Evolutionary conservation across 495 filamentous ascomycete genomes (phyloP), one percentile per base, ranked within the genome.

Genomic region (Penicillium riverlandense): DNA sequence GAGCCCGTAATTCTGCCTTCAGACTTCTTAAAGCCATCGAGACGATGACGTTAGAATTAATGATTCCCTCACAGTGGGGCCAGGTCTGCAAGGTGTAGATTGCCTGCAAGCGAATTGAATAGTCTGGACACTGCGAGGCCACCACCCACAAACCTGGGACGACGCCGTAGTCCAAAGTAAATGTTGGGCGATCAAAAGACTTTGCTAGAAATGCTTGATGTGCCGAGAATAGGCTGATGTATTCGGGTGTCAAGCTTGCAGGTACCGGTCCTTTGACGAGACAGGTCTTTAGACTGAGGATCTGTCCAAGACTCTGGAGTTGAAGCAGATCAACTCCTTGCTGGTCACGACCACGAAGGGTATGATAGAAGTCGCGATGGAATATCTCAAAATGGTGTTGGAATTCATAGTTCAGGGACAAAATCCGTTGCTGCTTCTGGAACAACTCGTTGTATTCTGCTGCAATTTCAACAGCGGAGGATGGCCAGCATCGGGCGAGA

Each of bases 61-160:
- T 31, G 13, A 53, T 30, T n/a, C 46, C 53, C 27, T 57, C 53
- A 22, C 48, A 45, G n/a, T 51, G 52, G 29, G 52, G 52, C 52
- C 52, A 55, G 7, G 31, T 14, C 11, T 32, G 37, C 41, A 51
- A 38, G 11, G 32, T 31, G 16, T 47, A 3, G 29, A 55, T 45
- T 32, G 52, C 52, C 12, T 45, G 48, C 12, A 48, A 45, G 4
- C 52, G 52, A 41, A 48, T 31, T 16, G 36, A 32, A 32, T 41
- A 47, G 7, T 57, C 45, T 16, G 46, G 43, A 35, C 52, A 55
- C n/a, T 41, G 9, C 11, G 44, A 41, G 4, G 41, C 48, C 14
- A 55, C 44, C 13, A 40, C 38, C 16, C 34, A 50, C 13, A 55
- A 35, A 14, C 43, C 28, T 9, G 40, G 44, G 11, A 48, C 27